Base-by-base conservation (phyloP, 2,329 filamentous ascomycete species). In the Diaporthe aspalathi region DNA sequence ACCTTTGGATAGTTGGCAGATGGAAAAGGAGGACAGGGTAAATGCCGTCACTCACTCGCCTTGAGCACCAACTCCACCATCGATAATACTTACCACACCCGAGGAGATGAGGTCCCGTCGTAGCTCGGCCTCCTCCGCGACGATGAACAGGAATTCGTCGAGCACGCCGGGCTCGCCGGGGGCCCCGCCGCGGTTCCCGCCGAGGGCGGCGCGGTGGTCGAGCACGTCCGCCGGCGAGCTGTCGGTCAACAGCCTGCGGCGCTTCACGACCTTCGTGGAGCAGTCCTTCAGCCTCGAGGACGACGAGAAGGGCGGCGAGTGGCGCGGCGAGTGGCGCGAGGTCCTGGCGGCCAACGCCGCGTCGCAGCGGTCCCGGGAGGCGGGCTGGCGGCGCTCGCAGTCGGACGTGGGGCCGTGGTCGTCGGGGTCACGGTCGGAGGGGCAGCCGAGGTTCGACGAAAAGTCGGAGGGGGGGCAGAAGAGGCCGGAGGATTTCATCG, bases 221-320 rank as follows among this genome's bases (percentile, higher is more conserved):
- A 16, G 43, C 45, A 38, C 24, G 3, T 65, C 60, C n/a, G n/a
- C 43, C 27, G 45, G 49, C 45, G 60, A 29, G 20, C 7, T 38
- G 8, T 50, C 60, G 14, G 16, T 38, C 27, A 50, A 24, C 60
- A 65, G 29, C 45, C 60, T 65, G 7, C 9, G 45, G 45, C 60
- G 60, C n/a, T 65, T 65, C 45, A 65, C 60, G n/a, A 65, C 29
- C n/a, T 65, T 65, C 6, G 60, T 65, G 29, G 60, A 65, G n/a
- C 29, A 29, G 16, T 65, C 60, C 4, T 65, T 65, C 29, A 65
- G 45, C 60, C 60, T 65, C 45, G 60, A 65, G 29, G 60, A 49
- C 4, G 60, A 50, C 3, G 50, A 38, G 7, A n/a, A n/a, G n/a
- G n/a, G n/a, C n/a, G 60, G 20, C 5, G 57, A 63, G 5, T 63